phyloP scores from a whole-genome alignment of 305 asterid genomes.

The Solanum chacoense region DNA sequence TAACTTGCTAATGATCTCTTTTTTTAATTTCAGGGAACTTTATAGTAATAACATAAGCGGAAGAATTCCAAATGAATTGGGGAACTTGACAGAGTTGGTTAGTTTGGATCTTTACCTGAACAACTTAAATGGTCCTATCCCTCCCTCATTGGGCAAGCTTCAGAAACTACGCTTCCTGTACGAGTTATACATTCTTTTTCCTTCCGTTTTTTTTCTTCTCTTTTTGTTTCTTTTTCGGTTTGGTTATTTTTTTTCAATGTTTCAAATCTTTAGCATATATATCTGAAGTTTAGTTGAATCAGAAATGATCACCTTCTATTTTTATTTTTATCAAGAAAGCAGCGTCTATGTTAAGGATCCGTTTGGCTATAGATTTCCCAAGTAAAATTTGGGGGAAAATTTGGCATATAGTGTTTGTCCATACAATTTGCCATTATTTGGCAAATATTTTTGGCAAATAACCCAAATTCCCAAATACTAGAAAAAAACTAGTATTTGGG shows the following conservation, averaged over 20 bases:
- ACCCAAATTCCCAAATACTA: neutral
- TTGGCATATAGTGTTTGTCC: neutral
- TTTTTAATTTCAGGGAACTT: slow-evolving; percentile 48
- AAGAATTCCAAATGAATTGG: slow-evolving; percentile 55
- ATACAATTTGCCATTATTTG: neutral
- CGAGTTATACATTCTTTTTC: slow-evolving; percentile 2
- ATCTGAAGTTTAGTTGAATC: neutral
- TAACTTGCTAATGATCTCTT: slow-evolving; percentile 2
- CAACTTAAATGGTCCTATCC: slow-evolving; percentile 47
- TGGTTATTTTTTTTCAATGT: neutral
- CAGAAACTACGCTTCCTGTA: slow-evolving; percentile 65
- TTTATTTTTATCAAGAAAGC: neutral
- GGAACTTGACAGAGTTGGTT: slow-evolving; percentile 60
- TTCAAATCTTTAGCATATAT: neutral
- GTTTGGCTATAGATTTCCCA: neutral
- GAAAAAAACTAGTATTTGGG: neutral
- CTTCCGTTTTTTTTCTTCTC: neutral
- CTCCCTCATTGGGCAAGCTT: slow-evolving; percentile 48
- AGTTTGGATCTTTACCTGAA: slow-evolving; percentile 83
- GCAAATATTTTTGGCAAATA: neutral
- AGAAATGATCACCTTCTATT: neutral
- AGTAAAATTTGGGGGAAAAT: neutral
- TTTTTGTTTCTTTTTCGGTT: neutral
- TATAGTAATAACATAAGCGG: slow-evolving; percentile 66
- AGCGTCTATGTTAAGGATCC: neutral